Evolutionary conservation across 1,139 yeast species (phyloP), one percentile per base, ranked within the genome.

Genomic region (Spencermartinsiella ligniputridi): DNA sequence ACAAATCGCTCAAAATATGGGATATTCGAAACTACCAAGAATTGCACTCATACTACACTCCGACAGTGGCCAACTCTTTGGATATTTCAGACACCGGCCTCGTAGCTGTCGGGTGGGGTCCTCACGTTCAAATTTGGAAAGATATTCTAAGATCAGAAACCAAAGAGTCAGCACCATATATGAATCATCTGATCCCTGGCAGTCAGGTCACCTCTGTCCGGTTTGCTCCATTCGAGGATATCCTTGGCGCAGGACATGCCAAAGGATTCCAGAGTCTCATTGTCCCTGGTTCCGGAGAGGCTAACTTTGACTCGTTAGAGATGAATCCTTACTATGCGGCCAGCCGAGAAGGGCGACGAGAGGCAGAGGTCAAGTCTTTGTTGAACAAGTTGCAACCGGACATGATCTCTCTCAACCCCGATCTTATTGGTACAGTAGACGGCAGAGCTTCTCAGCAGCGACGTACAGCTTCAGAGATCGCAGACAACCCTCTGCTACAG

Each of bases 271-370:
- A 83, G 20, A 83, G 94, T 18, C 59, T 94, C 46, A 84, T 94
- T 53, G 76, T 92, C 46, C 98, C 99, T 32, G 99, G 99, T 33
- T 73, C 97, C 41, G 99, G 98, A 71, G 98, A 94, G 69, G 97
- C 98, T 50, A 94, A 94, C 68, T 90, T 78, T 63, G 99, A 94
- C 71, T 90, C 98, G 2, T 70, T 89, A 60, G 98, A 94, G 67
- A 68, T 83, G 58, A 94, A 94, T 66, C 98, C 98, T 51, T 94
- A 76, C 69, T 96, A 88, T 67, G 78, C 94, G 18, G 82, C 89
- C 40, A 62, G 71, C 5, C 60, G 63, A 41, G 84, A 87, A 63
- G 97, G 90, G 67, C 83, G 98, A 72, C 95, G 92, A 66, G 95
- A 92, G 69, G 76, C 78, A 46, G 98, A 94, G 71, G 96, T 94